Evolutionary conservation across 352 stramenopile genomes (phyloP), one percentile per base, ranked within the genome.

Genomic region (Globisporangium okanoganense): DNA sequence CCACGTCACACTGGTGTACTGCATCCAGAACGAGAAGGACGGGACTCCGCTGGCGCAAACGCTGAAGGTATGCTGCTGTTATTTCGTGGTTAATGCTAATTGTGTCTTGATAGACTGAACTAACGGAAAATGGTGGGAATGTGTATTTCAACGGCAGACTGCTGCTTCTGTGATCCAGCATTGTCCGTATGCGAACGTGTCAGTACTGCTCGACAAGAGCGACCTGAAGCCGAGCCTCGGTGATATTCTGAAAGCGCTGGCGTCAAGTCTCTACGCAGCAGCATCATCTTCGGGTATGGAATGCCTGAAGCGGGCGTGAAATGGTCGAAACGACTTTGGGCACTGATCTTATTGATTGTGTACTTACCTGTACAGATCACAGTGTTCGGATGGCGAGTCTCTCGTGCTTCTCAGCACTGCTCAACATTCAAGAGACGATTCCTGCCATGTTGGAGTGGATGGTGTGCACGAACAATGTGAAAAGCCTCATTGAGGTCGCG

Each of bases 1-100:
- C 6, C 84, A 94, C 59, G 69, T 93, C 27, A 88, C 85, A 3
- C 64, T 95, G 35, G 82, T 93, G 57, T 91, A 91, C 41, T 87
- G 76, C 47, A 86, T 95, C 24, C 84, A 92, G 60, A 79, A 90
- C 58, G 84, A 95, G 54, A 87, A 82, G 41, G 82, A 90, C 18
- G 60, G 71, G 0, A 63, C 67, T 5, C 72, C 83, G 3, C 66
- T 94, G 9, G 68, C 78, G 3, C 86, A 94, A 51, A 84, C 76
- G 14, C 47, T 95, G 16, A 95, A 95, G 78, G 80, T 90, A 43
- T 25, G 61, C 18, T 41, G n/a, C 48, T 33, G 16, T 22, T 48
- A 20, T 5, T 10, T 41, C 5, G 1, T 35, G 16, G 6, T 12
- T 6, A 48, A 12, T 20, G 22, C 1, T 25, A 5, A 20, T 35